Conservation (phyloP, 352 stramenopile genomes). For the Thalassiosira hispida region DNA sequence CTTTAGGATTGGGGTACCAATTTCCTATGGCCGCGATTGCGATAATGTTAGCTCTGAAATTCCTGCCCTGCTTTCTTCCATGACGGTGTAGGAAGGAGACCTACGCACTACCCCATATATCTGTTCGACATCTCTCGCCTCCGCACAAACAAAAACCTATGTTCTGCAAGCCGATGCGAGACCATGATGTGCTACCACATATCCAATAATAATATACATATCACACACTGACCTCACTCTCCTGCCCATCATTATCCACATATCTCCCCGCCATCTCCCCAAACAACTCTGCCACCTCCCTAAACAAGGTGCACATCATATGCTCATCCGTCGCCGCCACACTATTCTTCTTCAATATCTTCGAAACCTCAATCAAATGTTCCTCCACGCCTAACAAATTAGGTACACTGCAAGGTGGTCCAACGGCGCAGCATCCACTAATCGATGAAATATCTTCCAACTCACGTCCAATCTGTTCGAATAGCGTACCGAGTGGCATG, state of each 20-base stretch:
- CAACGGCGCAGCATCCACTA: slow-evolving; percentile 36
- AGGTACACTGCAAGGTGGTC: slow-evolving; percentile 25
- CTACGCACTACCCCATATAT: no score
- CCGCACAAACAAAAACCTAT: no score
- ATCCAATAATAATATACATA: no score
- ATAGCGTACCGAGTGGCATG: slow-evolving; percentile 35
- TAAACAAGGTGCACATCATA: slow-evolving; percentile 60
- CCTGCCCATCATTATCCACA: slow-evolving; percentile 40
- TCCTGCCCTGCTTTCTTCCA: no score
- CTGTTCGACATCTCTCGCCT: no score
- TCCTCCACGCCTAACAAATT: slow-evolving; percentile 54
- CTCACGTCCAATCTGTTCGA: slow-evolving; percentile 50
- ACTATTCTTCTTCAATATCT: slow-evolving; percentile 58
- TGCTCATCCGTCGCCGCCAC: slow-evolving; percentile 56
- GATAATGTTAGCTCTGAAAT: no score
- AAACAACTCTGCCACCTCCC: slow-evolving; percentile 56
- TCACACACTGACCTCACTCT: slow-evolving; percentile 53
- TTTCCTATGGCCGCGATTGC: no score
- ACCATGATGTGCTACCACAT: no score
- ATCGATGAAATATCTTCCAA: slow-evolving; percentile 51
- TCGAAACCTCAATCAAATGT: slow-evolving; percentile 41
- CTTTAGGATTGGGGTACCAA: no score
- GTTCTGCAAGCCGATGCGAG: no score
- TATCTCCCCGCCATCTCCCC: slow-evolving; percentile 50
- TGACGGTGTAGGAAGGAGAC: no score